A percentile compares a stretch with the other conserved stretches of the same genome.
phyloP scores from a whole-genome alignment of 441 rosid species.

The Bocquillonia castaneifolia region DNA sequence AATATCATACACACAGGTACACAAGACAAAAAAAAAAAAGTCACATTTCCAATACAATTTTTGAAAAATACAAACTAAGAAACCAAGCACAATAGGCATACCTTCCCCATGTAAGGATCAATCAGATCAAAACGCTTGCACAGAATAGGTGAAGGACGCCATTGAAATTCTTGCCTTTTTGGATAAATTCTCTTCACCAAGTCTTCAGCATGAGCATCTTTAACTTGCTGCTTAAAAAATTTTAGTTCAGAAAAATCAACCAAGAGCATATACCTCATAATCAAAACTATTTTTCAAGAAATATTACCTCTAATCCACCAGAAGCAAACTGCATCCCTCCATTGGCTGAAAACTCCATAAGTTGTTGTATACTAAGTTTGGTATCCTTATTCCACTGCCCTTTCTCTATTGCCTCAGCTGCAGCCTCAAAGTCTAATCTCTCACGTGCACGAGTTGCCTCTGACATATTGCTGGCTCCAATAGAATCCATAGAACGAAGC shows the following conservation, averaged over 20 bases:
- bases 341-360: slow-evolving; percentile 44
- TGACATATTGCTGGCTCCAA: slow-evolving; percentile 60
- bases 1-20: not conserved
- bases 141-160: slow-evolving; percentile 83
- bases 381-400: slow-evolving; percentile 51
- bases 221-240: slow-evolving; percentile 48
- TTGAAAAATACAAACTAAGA: not conserved
- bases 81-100: slow-evolving; percentile 24
- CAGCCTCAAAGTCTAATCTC: slow-evolving; percentile 94
- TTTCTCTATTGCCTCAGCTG: slow-evolving; percentile 85
- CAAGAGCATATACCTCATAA: slow-evolving; percentile 18
- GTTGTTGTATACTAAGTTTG: slow-evolving; percentile 36
- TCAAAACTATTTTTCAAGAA: slow-evolving; percentile 15
- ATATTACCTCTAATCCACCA: slow-evolving; percentile 67
- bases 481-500: slow-evolving; percentile 55
- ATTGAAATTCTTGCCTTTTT: slow-evolving; percentile 84
- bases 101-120: slow-evolving; percentile 98
- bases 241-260: slow-evolving; percentile 14
- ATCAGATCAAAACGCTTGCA: slow-evolving; percentile 97
- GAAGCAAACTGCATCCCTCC: slow-evolving; percentile 74
- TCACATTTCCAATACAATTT: not conserved
- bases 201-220: slow-evolving; percentile 49
- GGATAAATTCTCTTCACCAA: slow-evolving; percentile 46
- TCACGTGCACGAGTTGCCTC: slow-evolving; percentile 94
- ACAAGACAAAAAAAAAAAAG: not conserved